Evolutionary conservation across 1,284 basidiomycete species (phyloP), one percentile per base, ranked within the genome.

Genomic region (Moniliophthora roreri): DNA sequence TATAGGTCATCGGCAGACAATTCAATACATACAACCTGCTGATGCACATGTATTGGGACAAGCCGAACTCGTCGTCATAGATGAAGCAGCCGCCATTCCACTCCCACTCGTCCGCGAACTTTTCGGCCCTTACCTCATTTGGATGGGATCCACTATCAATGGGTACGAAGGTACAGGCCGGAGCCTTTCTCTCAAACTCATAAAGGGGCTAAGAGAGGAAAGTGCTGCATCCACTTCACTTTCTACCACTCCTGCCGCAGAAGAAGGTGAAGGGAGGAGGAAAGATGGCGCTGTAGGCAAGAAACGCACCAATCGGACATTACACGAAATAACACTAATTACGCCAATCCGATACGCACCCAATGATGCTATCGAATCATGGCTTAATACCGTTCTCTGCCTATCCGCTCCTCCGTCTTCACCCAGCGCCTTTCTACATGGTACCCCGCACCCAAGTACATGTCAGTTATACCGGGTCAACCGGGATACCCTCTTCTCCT

Each of bases 111-210:
- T 99, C 16, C 87, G 91, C 58, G 94, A 94, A 63, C 87, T 99
- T 55, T 87, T 99, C 57, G 97, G 97, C 0, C 95, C 95, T 0
- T 99, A 99, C 72, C 90, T 98, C 39, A 95, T 99, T 48, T 98
- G 99, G 78, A 89, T 99, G 80, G 93, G 95, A 1, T 97, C 94
- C 16, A 99, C 97, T 2, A 96, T 99, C 76, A 98, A 98, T 67
- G 97, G 97, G 41, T 99, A 99, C 73, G 97, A 99, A 77, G 97
- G 97, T 18, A 99, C 97, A 0, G 97, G 97, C 16, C 91, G 97
- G 34, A 98, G 95, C 2, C 84, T 99, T 44, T 96, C 93, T 44
- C 89, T 99, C 62, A 99, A 99, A 70, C 89, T 99, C 54, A 92
- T 99, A 58, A 92, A 98, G 71, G 95, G 98, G 70, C 84, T 99